Evolutionary conservation across 129 eudicot species (phyloP).

Genomic region (Apium graveolens): DNA sequence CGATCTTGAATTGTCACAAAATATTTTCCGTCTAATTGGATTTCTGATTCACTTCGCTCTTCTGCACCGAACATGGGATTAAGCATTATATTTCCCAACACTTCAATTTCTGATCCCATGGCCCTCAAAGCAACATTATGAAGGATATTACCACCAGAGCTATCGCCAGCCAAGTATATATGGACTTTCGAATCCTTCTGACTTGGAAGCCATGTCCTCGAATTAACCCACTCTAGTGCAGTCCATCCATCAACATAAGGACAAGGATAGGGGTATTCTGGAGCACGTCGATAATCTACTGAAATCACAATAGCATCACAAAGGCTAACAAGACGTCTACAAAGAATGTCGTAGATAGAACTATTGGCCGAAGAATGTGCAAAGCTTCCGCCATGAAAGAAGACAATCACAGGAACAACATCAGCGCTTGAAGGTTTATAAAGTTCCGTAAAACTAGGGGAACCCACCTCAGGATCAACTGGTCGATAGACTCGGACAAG

Average conservation of each 20-base stretch:
- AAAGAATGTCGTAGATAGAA: constrained; percentile 55
- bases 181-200: constrained; percentile 45
- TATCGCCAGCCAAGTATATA: constrained; percentile 57
- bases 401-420: constrained; percentile 49
- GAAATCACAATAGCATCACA: constrained; percentile 56
- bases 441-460: constrained; percentile 19
- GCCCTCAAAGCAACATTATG: constrained; percentile 46
- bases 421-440: constrained; percentile 38
- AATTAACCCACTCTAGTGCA: constrained; percentile 48
- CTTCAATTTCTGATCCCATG: constrained; percentile 30
- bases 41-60: constrained; percentile 47
- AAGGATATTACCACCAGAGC: constrained; percentile 66
- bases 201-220: constrained; percentile 52
- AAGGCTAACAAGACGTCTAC: constrained; percentile 48
- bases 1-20: constrained; percentile 50
- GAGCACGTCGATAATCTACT: constrained; percentile 53
- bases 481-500: constrained; percentile 45
- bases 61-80: constrained; percentile 66
- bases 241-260: constrained; percentile 68
- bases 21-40: constrained; percentile 42
- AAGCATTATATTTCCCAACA: constrained; percentile 46
- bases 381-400: constrained; percentile 73
- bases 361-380: constrained; percentile 63
- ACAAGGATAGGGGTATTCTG: constrained; percentile 53
- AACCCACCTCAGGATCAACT: constrained; percentile 17